Evolutionary conservation across 345 rosid species (phyloP).

Genomic region (Populus pruinosa): DNA sequence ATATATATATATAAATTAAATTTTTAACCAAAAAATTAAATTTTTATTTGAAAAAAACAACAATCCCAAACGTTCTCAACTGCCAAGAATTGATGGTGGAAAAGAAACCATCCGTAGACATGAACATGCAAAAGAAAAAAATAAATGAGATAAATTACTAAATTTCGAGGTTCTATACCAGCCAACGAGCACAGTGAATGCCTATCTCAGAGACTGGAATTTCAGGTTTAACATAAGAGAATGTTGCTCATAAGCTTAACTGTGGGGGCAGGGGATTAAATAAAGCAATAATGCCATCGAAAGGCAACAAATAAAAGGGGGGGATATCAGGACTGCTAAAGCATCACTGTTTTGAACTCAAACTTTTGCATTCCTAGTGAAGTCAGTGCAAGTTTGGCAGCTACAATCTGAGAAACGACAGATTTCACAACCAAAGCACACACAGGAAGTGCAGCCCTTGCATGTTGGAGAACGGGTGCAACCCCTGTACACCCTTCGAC

Average conservation of each 20-base stretch:
- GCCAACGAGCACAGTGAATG: constrained; percentile 22
- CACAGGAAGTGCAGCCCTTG: constrained; percentile 95
- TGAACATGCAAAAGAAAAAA: neutral
- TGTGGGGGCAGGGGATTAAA: neutral
- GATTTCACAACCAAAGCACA: constrained; percentile 87
- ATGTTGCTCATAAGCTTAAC: constrained; percentile 3
- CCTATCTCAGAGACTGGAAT: constrained; percentile 18
- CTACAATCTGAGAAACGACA: constrained; percentile 87
- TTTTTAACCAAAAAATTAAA: too few species aligned
- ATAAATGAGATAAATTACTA: constrained; percentile 20
- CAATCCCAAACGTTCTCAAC: too few species aligned
- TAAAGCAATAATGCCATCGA: constrained; percentile 12
- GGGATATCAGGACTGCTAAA: neutral
- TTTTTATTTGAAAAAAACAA: too few species aligned
- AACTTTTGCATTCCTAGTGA: constrained; percentile 59
- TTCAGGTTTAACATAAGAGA: constrained; percentile 10
- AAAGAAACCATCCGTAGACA: neutral
- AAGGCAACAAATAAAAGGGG: neutral
- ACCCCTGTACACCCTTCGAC: constrained; percentile 83
- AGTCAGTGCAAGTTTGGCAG: constrained; percentile 94
- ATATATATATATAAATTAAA: too few species aligned
- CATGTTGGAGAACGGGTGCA: constrained; percentile 78
- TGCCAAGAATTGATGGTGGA: neutral
- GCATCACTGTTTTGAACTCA: constrained; percentile 19
- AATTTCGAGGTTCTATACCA: constrained; percentile 11